A percentile compares a stretch with the other conserved stretches of the same genome.
Conservation (phyloP, 805 yeast species). For the Ogataea thermomethanolica region DNA sequence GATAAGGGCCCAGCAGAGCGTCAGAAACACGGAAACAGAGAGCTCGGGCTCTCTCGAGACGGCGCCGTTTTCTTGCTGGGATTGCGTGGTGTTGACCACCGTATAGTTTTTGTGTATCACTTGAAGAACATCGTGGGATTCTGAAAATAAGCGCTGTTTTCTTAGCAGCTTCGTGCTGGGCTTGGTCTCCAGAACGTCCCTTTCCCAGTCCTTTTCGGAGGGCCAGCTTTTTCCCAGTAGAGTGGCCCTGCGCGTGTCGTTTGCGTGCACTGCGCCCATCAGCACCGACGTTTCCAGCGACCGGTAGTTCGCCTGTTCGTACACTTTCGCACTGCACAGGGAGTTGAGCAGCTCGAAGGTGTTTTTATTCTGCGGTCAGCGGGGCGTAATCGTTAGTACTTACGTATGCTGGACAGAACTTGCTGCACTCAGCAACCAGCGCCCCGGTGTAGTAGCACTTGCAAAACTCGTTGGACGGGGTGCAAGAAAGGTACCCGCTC, state of each 20-base stretch:
- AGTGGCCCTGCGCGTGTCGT: conserved; percentile 9
- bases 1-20: no score
- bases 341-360: conserved; percentile 20
- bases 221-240: conserved; percentile 19
- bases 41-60: no score
- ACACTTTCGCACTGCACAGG: conserved; percentile 18
- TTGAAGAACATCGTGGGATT: conserved; percentile 2
- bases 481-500: conserved; percentile 19
- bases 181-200: conserved; percentile 14
- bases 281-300: conserved; percentile 6
- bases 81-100: not conserved
- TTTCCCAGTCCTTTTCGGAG: conserved; percentile 20
- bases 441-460: conserved; percentile 29
- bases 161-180: not conserved
- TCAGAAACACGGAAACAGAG: no score
- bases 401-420: conserved; percentile 25
- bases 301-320: conserved; percentile 14
- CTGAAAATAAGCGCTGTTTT: conserved; percentile 3
- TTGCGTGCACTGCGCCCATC: not conserved
- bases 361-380: conserved; percentile 18
- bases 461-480: conserved; percentile 23
- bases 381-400: conserved; percentile 1
- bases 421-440: conserved; percentile 21
- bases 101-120: conserved; percentile 1
- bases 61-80: not conserved